Base-by-base conservation (phyloP, 768 basidiomycete genomes). In the Collybia mongolica region DNA sequence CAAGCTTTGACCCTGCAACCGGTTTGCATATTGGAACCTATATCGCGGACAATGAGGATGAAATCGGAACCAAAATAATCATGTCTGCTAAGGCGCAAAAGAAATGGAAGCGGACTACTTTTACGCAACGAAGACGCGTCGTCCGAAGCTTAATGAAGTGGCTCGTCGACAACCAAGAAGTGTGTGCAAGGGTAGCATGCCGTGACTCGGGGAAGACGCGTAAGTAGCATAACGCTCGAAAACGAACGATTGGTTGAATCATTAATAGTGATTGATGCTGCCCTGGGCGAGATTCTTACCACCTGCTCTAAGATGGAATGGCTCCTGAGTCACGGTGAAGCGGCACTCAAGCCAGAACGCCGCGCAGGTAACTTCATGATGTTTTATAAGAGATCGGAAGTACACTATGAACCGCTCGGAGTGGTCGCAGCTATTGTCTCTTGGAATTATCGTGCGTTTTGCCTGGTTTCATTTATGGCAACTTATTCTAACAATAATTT, bases 201-300 rank as follows among this genome's bases (percentile, higher is more conserved):
- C 77, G 96, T 26, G 96, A 99, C 67, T 93, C 93, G 0, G 96
- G 96, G 37, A 99, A 98, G 77, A 98, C 95, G 22, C 71, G 91
- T 91, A 59, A 66, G 88, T 79, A 32, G 14, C 6, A 36, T 36
- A 15, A 2, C 5, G 18, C 40, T 36, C 39, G 37, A 11, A 2
- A 9, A 5, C 29, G 26, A 38, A 49, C 2, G 36, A 7, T 24
- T 29, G 23, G 20, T 24, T 49, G 36, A 35, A 39, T 26, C 18
- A 2, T 35, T 48, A 39, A 43, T 55, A 97, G 95, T 95, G 65
- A 77, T 98, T 52, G 96, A 98, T 59, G 94, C 95, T 26, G 87
- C 90, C 2, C 76, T 99, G 36, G 97, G 97, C 29, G 97, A 99
- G 69, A 89, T 98, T 56, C 62, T 99, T 38, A 90, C 90, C n/a